phyloP scores from a whole-genome alignment of 129 eudicot species.

The Artemisia tridentata region DNA sequence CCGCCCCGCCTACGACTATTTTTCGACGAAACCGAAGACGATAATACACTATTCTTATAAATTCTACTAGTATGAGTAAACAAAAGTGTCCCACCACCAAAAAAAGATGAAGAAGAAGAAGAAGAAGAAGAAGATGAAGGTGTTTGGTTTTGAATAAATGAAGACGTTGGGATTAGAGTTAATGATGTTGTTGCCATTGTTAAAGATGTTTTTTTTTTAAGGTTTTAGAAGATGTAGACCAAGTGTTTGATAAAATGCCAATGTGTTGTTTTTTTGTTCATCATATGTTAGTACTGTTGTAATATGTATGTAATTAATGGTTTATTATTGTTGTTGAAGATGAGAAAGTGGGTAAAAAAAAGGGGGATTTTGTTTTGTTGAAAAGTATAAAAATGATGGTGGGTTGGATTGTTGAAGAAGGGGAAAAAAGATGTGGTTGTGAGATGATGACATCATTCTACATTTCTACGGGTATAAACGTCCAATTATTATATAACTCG shows the following conservation, averaged over 20 bases:
- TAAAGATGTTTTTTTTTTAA: background rate
- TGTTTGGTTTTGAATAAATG: conserved; percentile 38
- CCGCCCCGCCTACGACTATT: conserved; percentile 42
- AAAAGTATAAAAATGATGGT: too few species aligned
- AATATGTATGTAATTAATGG: background rate
- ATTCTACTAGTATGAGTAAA: conserved; percentile 29
- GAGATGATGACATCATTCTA: background rate
- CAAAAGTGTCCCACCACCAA: conserved; percentile 41
- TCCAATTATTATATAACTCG: background rate
- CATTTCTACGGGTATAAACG: conserved; percentile 17
- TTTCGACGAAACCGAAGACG: conserved; percentile 33
- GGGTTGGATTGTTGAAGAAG: background rate
- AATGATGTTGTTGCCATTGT: conserved; percentile 44
- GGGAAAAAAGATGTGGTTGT: conserved; percentile 34
- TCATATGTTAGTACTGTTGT: background rate
- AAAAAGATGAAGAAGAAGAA: conserved; percentile 50
- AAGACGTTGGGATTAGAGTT: conserved; percentile 43
- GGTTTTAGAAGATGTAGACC: conserved; percentile 20
- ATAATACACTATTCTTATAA: conserved; percentile 30
- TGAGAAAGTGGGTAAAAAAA: conserved; percentile 10
- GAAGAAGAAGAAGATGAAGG: conserved; percentile 43
- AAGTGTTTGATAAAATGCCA: conserved; percentile 30
- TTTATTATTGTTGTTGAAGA: conserved; percentile 15
- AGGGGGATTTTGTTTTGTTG: conserved; percentile 11
- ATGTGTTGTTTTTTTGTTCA: conserved; percentile 1